These are phyloP conservation scores for Cichorium intybus DNA, from an alignment of 140 eudicot genomes.

Conservation along the genomic window DNA sequence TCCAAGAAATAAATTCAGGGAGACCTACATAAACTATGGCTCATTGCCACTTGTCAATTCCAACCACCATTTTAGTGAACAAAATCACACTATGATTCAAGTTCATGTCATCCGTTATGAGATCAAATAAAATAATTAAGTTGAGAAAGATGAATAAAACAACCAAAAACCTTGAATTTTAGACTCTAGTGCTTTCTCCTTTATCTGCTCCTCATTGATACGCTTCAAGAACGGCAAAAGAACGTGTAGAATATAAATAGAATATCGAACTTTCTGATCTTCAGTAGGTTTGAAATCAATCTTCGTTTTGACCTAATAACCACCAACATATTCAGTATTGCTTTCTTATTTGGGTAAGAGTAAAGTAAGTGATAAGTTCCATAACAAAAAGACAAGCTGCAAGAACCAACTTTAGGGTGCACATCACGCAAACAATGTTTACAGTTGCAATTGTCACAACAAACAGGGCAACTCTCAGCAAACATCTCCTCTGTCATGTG, in stretches of 20 bases:
- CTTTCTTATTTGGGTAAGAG: not conserved
- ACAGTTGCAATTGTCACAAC: constrained; percentile 74
- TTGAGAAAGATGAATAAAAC: not conserved
- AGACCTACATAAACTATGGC: not conserved
- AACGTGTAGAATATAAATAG: constrained; percentile 47
- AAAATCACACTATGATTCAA: not conserved
- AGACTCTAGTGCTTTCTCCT: constrained; percentile 70
- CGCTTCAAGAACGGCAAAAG: constrained; percentile 62
- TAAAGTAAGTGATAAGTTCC: not conserved
- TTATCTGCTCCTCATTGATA: constrained; percentile 50
- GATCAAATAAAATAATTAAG: not conserved
- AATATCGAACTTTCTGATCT: constrained; percentile 44
- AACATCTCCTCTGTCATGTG: constrained; percentile 46
- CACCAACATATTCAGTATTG: not conserved
- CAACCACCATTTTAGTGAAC: not conserved
- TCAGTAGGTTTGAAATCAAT: constrained; percentile 17
- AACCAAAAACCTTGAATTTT: constrained; percentile 51
- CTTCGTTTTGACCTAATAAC: constrained; percentile 34
- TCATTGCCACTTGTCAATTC: not conserved
- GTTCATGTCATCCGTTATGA: not conserved
- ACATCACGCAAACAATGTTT: constrained; percentile 66
- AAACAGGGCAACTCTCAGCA: constrained; percentile 79
- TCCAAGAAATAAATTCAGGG: not conserved
- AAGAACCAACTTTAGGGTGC: constrained; percentile 31
- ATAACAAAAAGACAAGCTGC: not conserved